These are phyloP conservation scores for Mycena sp. DNA, from an alignment of 1,284 basidiomycete species.

Conservation along the genomic window DNA sequence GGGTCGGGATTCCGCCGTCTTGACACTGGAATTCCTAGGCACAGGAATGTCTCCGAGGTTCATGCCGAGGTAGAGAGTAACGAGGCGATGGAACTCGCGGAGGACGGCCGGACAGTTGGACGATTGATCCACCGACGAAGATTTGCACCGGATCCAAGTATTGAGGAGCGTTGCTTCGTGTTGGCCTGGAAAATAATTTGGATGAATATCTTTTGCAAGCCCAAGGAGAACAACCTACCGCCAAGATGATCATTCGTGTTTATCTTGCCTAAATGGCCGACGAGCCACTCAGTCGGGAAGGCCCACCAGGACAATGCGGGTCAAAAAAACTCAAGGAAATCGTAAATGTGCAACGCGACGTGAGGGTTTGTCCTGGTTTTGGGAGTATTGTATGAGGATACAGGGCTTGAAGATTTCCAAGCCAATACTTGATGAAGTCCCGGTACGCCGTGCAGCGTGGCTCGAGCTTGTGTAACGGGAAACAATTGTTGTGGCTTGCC, in stretches of 20 bases:
- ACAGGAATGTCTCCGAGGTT: background rate
- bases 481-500: slow-evolving; percentile 33
- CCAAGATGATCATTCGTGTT: slow-evolving; percentile 34
- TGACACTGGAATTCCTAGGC: background rate
- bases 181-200: slow-evolving; percentile 1
- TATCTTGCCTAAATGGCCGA: background rate
- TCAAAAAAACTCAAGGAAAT: slow-evolving; percentile 45
- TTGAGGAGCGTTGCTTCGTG: slow-evolving; percentile 14
- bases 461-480: slow-evolving; percentile 22
- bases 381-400: slow-evolving; percentile 32
- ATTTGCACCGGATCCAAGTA: slow-evolving; percentile 15
- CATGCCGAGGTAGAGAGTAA: slow-evolving; percentile 1
- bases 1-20: background rate
- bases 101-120: slow-evolving; percentile 8
- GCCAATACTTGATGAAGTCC: slow-evolving; percentile 30
- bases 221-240: slow-evolving; percentile 32
- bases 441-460: slow-evolving; percentile 26
- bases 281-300: slow-evolving; percentile 3
- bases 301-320: slow-evolving; percentile 6
- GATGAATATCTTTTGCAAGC: background rate
- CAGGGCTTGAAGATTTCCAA: slow-evolving; percentile 32
- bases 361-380: slow-evolving; percentile 31
- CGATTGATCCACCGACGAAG: slow-evolving; percentile 18
- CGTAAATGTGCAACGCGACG: slow-evolving; percentile 43
- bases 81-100: slow-evolving; percentile 8